A percentile compares a stretch with the other conserved stretches of the same genome.
phyloP scores from a whole-genome alignment of 805 yeast species.

The Hanseniaspora pseudoguilliermondii region DNA sequence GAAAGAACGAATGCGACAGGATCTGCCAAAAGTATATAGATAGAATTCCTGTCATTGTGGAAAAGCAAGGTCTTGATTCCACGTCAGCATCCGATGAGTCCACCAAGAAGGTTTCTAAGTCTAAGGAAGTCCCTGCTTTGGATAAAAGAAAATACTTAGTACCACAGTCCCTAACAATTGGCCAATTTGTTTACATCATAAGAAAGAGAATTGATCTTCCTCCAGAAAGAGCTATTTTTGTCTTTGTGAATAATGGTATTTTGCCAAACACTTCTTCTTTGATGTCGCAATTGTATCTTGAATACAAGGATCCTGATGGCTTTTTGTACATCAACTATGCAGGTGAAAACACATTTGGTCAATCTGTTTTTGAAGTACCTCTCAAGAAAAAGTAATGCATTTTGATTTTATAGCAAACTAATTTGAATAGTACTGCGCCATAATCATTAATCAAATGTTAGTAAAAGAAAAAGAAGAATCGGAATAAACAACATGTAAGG shows the following conservation, averaged over 20 bases:
- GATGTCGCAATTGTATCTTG: slow-evolving; percentile 88
- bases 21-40: slow-evolving; percentile 80
- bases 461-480: too few relatives aligned
- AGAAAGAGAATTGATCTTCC: slow-evolving; percentile 92
- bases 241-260: slow-evolving; percentile 81
- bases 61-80: slow-evolving; percentile 67
- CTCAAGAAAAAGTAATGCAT: neutral
- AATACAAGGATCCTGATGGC: slow-evolving; percentile 96
- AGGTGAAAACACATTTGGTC: slow-evolving; percentile 94
- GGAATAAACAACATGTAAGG: too few relatives aligned
- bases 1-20: slow-evolving; percentile 88
- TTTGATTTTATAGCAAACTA: too few relatives aligned
- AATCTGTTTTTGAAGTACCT: neutral
- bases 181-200: slow-evolving; percentile 94
- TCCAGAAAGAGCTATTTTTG: slow-evolving; percentile 94
- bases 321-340: slow-evolving; percentile 90
- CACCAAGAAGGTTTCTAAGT: neutral
- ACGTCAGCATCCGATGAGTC: neutral
- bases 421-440: too few relatives aligned
- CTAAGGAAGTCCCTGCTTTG: slow-evolving; percentile 71
- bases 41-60: slow-evolving; percentile 92
- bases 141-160: slow-evolving; percentile 95
- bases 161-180: slow-evolving; percentile 91
- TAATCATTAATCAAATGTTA: too few relatives aligned
- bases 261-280: slow-evolving; percentile 96